A percentile compares a stretch with the other conserved stretches of the same genome.
Conservation (phyloP, 163 green algal species). For the Scenedesmus sp. region DNA sequence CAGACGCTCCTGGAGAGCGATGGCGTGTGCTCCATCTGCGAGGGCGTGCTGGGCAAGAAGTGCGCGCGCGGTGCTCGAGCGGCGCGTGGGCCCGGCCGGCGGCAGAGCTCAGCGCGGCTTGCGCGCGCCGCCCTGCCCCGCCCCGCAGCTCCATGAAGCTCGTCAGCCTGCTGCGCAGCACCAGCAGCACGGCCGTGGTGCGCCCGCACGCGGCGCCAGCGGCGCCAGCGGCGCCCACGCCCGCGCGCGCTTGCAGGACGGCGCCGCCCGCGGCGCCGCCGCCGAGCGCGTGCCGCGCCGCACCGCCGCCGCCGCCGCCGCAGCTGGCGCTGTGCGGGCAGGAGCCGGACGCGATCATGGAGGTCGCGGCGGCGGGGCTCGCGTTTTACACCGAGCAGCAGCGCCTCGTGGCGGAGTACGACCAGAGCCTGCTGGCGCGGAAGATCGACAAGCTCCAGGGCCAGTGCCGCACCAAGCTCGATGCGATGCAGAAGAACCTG, state of each 20-base stretch:
- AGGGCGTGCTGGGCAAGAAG: constrained; percentile 16
- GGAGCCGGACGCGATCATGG: constrained; percentile 58
- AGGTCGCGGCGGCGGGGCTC: constrained; percentile 53
- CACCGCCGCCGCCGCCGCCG: neutral
- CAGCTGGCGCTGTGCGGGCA: constrained; percentile 65
- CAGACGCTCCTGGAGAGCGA: constrained; percentile 14
- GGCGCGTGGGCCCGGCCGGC: neutral
- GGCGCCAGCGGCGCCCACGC: no score
- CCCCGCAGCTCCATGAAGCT: constrained; percentile 67
- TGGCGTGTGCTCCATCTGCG: constrained; percentile 30
- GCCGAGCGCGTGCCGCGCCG: neutral
- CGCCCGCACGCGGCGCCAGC: no score
- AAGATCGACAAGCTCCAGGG: constrained; percentile 68
- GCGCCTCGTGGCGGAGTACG: constrained; percentile 54
- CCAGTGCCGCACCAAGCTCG: constrained; percentile 64
- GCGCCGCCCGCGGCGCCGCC: no score
- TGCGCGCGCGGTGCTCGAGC: neutral
- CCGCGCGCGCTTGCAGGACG: no score
- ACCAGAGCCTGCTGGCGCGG: constrained; percentile 48
- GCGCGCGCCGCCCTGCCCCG: neutral
- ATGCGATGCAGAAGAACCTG: constrained; percentile 71
- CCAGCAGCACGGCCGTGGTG: neutral
- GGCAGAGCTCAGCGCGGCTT: neutral
- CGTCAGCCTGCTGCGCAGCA: constrained; percentile 48
- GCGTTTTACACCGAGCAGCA: constrained; percentile 69